Evolutionary conservation across 306 rosid genomes (phyloP).

Genomic region (Inga oerstediana): DNA sequence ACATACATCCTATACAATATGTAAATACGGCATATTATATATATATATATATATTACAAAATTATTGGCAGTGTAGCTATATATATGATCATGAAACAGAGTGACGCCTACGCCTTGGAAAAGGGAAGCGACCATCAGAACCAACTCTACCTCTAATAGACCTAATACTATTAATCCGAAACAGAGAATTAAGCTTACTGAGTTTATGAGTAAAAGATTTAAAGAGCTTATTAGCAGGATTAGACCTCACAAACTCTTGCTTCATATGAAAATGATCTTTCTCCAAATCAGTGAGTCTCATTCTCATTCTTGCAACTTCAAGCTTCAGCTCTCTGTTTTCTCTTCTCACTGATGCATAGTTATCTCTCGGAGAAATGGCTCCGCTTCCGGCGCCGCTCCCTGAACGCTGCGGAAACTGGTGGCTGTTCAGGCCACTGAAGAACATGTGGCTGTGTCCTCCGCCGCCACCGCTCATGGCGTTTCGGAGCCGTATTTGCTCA

Average conservation of each 20-base stretch:
- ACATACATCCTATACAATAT: constrained; percentile 35
- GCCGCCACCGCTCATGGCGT: constrained; percentile 86
- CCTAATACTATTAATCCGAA: constrained; percentile 64
- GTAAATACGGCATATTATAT: constrained; percentile 27
- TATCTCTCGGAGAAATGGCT: constrained; percentile 95
- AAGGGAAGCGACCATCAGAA: constrained; percentile 76
- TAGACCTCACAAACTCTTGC: constrained; percentile 86
- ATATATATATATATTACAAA: not conserved
- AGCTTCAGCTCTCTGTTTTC: constrained; percentile 97
- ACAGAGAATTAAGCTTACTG: constrained; percentile 71
- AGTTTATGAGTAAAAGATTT: constrained; percentile 78
- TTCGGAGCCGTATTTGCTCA: constrained; percentile 90
- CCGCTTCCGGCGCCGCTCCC: constrained; percentile 99
- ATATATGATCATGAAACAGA: constrained; percentile 71
- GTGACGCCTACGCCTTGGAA: constrained; percentile 91
- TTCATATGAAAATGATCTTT: constrained; percentile 94
- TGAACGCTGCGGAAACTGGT: constrained; percentile 85
- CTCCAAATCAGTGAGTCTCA: constrained; percentile 95
- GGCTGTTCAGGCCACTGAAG: constrained; percentile 70
- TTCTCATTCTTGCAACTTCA: constrained; percentile 98
- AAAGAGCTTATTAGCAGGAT: constrained; percentile 77
- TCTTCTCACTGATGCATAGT: constrained; percentile 94
- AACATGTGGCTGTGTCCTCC: constrained; percentile 85
- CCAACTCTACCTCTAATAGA: constrained; percentile 52
- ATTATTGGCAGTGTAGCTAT: not conserved